A percentile compares a stretch with the other conserved stretches of the same genome.
Conservation (phyloP, 805 yeast species). For the Candida wancherniae region DNA sequence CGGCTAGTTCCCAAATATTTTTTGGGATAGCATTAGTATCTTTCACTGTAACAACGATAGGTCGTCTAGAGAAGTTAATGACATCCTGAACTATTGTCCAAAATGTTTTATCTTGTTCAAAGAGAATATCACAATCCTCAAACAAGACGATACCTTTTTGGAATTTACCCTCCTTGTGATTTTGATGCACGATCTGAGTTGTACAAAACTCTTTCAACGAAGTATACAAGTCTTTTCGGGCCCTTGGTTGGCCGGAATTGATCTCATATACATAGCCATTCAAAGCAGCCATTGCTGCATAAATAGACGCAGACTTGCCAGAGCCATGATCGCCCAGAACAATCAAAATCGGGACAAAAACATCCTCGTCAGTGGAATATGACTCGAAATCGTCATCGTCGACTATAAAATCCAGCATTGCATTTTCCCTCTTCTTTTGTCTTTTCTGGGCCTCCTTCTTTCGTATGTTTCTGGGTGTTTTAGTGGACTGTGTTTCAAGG, state of each 20-base stretch:
- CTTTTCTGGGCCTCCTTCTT: constrained; percentile 22
- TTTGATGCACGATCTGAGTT: constrained; percentile 66
- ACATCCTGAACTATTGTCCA: constrained; percentile 70
- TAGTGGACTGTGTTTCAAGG: constrained; percentile 26
- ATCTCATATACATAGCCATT: constrained; percentile 77
- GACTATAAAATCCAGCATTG: constrained; percentile 37
- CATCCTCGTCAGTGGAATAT: constrained; percentile 29
- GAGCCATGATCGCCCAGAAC: constrained; percentile 67
- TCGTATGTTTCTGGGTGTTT: constrained; percentile 29
- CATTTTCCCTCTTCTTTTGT: constrained; percentile 16
- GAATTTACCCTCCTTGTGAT: constrained; percentile 24
- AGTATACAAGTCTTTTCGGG: constrained; percentile 63
- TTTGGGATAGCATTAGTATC: constrained; percentile 46
- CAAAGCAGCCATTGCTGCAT: constrained; percentile 58
- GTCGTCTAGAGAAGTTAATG: constrained; percentile 58
- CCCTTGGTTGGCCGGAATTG: constrained; percentile 67
- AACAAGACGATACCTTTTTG: constrained; percentile 68
- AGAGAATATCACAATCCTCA: constrained; percentile 82
- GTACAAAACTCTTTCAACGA: constrained; percentile 76
- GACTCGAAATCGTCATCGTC: constrained; percentile 25
- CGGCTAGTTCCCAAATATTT: constrained; percentile 42
- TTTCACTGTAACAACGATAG: constrained; percentile 63
- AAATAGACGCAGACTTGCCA: constrained; percentile 74
- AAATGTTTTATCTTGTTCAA: constrained; percentile 72
- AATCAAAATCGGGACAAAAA: constrained; percentile 59